Evolutionary conservation across 495 filamentous ascomycete species (phyloP).

Genomic region (Penicillium manginii): DNA sequence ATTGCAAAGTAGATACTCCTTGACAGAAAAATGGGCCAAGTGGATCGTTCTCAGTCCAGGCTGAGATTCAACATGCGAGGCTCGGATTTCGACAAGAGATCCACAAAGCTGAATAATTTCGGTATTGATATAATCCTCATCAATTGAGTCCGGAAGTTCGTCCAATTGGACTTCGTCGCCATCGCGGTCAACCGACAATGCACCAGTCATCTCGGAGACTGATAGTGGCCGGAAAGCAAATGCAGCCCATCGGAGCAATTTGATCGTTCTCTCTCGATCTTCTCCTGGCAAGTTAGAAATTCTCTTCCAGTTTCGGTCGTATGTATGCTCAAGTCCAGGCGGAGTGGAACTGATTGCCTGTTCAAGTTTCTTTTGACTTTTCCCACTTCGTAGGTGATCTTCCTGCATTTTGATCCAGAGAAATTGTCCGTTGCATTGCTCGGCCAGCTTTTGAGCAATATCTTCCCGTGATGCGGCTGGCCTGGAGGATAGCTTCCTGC

Average conservation of each 20-base stretch:
- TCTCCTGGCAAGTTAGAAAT: neutral
- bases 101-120: constrained; percentile 10
- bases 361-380: constrained; percentile 14
- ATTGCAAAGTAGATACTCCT: constrained; percentile 8
- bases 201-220: constrained; percentile 5
- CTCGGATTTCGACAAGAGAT: constrained; percentile 6
- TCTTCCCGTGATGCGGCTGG: neutral
- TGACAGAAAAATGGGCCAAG: constrained; percentile 13
- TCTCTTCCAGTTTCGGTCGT: constrained; percentile 13
- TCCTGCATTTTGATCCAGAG: constrained; percentile 15
- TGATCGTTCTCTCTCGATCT: constrained; percentile 6
- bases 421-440: constrained; percentile 12
- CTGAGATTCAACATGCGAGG: neutral
- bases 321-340: constrained; percentile 8
- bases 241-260: constrained; percentile 8
- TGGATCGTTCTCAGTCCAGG: constrained; percentile 9
- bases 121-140: constrained; percentile 12
- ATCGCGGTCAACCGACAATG: constrained; percentile 1
- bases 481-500: constrained; percentile 8
- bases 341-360: constrained; percentile 9
- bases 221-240: constrained; percentile 12
- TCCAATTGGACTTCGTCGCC: constrained; percentile 3
- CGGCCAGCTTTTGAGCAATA: constrained; percentile 5
- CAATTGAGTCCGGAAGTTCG: constrained; percentile 5
- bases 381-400: constrained; percentile 6